phyloP scores from a whole-genome alignment of 2,329 filamentous ascomycete genomes.

The Cladosporium sp. region DNA sequence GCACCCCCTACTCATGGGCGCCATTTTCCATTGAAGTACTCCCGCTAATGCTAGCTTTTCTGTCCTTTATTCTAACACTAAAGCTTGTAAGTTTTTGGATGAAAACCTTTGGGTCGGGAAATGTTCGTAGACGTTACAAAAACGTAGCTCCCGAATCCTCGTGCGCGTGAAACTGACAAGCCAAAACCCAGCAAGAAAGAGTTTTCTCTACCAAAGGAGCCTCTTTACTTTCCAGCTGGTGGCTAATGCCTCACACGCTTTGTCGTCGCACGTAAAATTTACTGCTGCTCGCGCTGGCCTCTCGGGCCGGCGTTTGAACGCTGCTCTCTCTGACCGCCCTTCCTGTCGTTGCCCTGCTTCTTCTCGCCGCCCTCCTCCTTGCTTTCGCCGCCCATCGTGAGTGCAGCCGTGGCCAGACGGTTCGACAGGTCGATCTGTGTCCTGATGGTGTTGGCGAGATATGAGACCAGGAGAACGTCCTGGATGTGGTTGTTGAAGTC shows the following conservation, averaged over 20 bases:
- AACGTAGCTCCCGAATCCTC: constrained; percentile 13
- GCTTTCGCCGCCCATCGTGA: constrained; percentile 41
- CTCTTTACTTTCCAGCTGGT: not conserved
- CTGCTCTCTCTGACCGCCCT: constrained; percentile 17
- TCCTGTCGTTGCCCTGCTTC: constrained; percentile 18
- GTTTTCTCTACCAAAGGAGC: not conserved
- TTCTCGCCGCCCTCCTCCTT: constrained; percentile 16
- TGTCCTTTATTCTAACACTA: constrained; percentile 4
- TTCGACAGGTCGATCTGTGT: constrained; percentile 98
- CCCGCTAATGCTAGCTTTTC: constrained; percentile 13
- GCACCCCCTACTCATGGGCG: constrained; percentile 13
- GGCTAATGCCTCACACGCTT: not conserved
- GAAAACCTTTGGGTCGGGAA: not conserved
- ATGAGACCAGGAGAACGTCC: constrained; percentile 96
- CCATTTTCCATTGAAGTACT: constrained; percentile 12
- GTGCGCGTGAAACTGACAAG: not conserved
- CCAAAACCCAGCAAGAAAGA: too few species aligned
- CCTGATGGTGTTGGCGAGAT: constrained; percentile 96
- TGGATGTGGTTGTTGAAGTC: constrained; percentile 99
- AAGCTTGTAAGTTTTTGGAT: constrained; percentile 8
- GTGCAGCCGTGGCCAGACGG: constrained; percentile 67
- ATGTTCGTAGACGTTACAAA: constrained; percentile 1
- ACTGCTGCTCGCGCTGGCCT: constrained; percentile 29
- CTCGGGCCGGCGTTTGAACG: constrained; percentile 26
- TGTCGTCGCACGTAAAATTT: constrained; percentile 12